Percentiles rank a stretch among this genome's conserved stretches.
Conservation (phyloP, 306 rosid species). For the Vicia sativa region DNA sequence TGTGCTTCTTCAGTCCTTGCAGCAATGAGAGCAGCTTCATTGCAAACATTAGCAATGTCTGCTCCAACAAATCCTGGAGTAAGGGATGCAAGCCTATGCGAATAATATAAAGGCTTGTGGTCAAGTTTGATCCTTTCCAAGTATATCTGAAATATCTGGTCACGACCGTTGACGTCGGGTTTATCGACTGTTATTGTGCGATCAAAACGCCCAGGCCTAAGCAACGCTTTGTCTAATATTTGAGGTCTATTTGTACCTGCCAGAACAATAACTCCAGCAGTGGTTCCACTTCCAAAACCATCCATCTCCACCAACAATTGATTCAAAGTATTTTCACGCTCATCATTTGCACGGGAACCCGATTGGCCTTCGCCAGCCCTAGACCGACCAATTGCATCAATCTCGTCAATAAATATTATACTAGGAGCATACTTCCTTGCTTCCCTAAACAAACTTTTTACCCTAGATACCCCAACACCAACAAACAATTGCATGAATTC, state of each 20-base stretch:
- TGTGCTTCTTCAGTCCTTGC: conserved; percentile 66
- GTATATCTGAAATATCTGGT: conserved; percentile 85
- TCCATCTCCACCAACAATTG: conserved; percentile 98
- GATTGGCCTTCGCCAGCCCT: conserved; percentile 75
- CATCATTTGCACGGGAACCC: conserved; percentile 71
- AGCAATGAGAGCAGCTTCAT: conserved; percentile 95
- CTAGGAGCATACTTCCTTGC: conserved; percentile 97
- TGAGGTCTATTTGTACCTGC: conserved; percentile 99
- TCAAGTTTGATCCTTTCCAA: conserved; percentile 82
- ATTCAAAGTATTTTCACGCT: conserved; percentile 94
- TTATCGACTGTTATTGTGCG: conserved; percentile 79
- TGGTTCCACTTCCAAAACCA: conserved; percentile 93
- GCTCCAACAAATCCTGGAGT: conserved; percentile 99
- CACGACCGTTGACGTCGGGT: conserved; percentile 90
- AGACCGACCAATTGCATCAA: conserved; percentile 44
- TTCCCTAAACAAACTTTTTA: conserved; percentile 89
- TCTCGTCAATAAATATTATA: conserved; percentile 91
- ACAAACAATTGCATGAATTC: conserved; percentile 96
- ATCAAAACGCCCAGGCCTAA: conserved; percentile 95
- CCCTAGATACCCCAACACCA: conserved; percentile 96
- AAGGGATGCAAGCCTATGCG: conserved; percentile 90
- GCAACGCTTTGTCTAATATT: conserved; percentile 85
- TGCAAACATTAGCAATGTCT: conserved; percentile 95
- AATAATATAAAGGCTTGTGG: conserved; percentile 74
- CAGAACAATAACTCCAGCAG: conserved; percentile 90